Conservation (phyloP, 208 protist genomes). For the Vickermania spadyakhi region DNA sequence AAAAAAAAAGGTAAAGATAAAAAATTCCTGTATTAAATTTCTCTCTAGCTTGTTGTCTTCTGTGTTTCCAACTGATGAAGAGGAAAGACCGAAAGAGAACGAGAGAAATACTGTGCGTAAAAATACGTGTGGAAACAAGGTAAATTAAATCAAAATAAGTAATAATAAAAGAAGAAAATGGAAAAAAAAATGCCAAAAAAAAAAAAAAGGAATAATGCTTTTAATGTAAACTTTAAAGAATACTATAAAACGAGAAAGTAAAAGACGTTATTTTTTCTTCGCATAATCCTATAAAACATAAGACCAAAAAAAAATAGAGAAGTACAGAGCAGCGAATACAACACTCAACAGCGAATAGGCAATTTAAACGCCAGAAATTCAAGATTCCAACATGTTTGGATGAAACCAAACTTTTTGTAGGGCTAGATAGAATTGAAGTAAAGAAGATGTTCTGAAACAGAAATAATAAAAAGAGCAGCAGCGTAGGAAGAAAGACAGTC, state of each 20-base stretch:
- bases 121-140: too few species aligned
- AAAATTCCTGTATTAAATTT: not conserved
- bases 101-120: too few species aligned
- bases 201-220: too few species aligned
- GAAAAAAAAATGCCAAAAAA: conserved; percentile 11
- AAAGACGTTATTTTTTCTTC: too few species aligned
- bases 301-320: conserved; percentile 9
- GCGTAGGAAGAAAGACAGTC: too few species aligned
- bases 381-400: too few species aligned
- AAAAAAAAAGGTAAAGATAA: not conserved
- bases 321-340: conserved; percentile 4
- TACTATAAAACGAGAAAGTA: too few species aligned
- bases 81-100: too few species aligned
- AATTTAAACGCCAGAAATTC: conserved; percentile 4
- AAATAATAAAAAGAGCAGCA: conserved; percentile 7
- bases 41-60: not conserved
- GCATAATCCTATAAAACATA: conserved; percentile 6
- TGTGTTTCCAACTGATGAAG: conserved; percentile 4
- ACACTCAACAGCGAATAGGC: not conserved
- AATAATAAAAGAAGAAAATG: too few species aligned
- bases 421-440: conserved; percentile 3
- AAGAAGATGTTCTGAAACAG: not conserved
- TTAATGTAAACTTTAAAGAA: too few species aligned
- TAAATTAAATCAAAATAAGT: too few species aligned
- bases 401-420: too few species aligned